Evolutionary conservation across 306 rosid genomes (phyloP).

Genomic region (Cicer cuneatum): DNA sequence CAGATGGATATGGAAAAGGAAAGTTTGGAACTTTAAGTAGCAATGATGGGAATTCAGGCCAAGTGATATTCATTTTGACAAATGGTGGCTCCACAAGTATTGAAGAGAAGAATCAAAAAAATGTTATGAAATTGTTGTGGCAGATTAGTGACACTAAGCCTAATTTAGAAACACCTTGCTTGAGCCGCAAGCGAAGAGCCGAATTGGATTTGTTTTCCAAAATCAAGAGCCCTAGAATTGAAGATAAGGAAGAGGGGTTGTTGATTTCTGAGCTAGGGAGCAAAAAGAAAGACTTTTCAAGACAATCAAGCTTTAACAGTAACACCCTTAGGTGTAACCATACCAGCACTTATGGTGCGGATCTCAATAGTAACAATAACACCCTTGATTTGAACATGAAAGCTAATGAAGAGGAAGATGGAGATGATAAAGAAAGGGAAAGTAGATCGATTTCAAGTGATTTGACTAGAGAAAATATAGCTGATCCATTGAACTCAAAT

Average conservation of each 20-base stretch:
- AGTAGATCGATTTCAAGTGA: constrained; percentile 68
- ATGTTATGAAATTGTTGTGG: constrained; percentile 66
- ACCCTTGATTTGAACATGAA: constrained; percentile 79
- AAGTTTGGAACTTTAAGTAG: constrained; percentile 55
- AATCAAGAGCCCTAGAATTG: constrained; percentile 57
- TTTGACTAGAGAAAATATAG: constrained; percentile 59
- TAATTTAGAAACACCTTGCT: constrained; percentile 46
- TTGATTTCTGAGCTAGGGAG: constrained; percentile 44
- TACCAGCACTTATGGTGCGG: no score
- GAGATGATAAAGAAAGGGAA: constrained; percentile 48
- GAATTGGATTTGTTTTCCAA: constrained; percentile 66
- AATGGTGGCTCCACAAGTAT: constrained; percentile 50
- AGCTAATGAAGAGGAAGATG: constrained; percentile 68
- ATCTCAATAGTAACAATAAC: not conserved
- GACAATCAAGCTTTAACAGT: constrained; percentile 73
- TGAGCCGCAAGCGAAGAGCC: constrained; percentile 68
- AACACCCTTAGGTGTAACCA: not conserved
- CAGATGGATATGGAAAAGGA: constrained; percentile 61
- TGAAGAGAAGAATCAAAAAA: constrained; percentile 46
- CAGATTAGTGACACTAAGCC: constrained; percentile 54
- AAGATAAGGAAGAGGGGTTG: constrained; percentile 51
- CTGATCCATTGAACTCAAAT: constrained; percentile 49
- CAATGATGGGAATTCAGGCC: constrained; percentile 46
- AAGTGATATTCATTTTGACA: constrained; percentile 64
- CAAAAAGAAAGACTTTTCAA: constrained; percentile 53